Evolutionary conservation across 306 rosid genomes (phyloP).

Genomic region (Myrica gale): DNA sequence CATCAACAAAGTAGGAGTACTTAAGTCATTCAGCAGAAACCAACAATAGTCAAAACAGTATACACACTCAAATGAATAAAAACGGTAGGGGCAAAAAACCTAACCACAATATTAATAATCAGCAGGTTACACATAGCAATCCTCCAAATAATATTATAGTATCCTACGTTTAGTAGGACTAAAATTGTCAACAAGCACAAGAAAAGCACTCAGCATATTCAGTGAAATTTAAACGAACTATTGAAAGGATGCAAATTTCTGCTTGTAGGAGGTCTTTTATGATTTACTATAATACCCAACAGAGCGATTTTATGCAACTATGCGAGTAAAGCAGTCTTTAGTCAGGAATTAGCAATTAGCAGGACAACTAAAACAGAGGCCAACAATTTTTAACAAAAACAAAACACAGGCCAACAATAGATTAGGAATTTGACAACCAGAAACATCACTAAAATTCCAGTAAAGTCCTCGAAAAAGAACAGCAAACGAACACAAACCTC

Average conservation of each 20-base stretch:
- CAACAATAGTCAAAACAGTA: too few relatives aligned
- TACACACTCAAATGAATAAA: too few relatives aligned
- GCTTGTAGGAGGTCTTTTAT: too few relatives aligned
- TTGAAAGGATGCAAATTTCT: not conserved
- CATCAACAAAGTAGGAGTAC: too few relatives aligned
- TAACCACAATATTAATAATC: not conserved
- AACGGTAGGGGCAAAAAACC: too few relatives aligned
- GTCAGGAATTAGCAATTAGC: not conserved
- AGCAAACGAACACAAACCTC: constrained; percentile 47
- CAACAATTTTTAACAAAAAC: too few relatives aligned
- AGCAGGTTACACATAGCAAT: not conserved
- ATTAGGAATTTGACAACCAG: not conserved
- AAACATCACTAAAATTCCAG: not conserved
- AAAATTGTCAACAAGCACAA: not conserved
- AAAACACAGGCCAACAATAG: not conserved
- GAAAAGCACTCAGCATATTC: not conserved
- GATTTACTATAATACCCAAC: too few relatives aligned
- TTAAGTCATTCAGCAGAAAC: too few relatives aligned
- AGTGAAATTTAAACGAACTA: not conserved
- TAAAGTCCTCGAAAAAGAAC: not conserved
- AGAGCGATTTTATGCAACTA: too few relatives aligned
- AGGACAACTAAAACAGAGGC: not conserved
- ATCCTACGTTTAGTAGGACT: not conserved
- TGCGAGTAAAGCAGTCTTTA: too few relatives aligned
- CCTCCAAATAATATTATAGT: not conserved